phyloP scores from a whole-genome alignment of 2,329 filamentous ascomycete species.

The Aureobasidium sp. region DNA sequence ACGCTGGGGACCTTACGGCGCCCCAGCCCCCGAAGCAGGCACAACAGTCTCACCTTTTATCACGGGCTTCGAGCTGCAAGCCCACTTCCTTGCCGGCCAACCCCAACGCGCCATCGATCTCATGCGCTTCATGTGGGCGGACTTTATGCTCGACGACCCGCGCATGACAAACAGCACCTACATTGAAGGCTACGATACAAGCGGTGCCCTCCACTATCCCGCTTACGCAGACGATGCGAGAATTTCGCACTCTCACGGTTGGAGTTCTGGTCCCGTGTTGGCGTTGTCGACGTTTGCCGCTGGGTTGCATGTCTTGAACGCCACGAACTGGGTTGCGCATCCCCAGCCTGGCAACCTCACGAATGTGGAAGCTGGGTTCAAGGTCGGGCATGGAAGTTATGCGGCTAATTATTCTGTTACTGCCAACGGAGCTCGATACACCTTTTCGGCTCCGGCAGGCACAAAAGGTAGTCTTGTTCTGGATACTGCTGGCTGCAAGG shows the following conservation, averaged over 20 bases:
- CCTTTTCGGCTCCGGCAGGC: neutral
- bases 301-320: slow-evolving; percentile 32
- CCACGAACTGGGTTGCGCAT: slow-evolving; percentile 14
- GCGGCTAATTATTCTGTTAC: slow-evolving; percentile 5
- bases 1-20: slow-evolving; percentile 37
- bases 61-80: slow-evolving; percentile 38
- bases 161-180: slow-evolving; percentile 46
- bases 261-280: slow-evolving; percentile 41
- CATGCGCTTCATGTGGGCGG: slow-evolving; percentile 41
- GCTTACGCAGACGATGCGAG: slow-evolving; percentile 41
- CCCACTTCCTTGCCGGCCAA: slow-evolving; percentile 35
- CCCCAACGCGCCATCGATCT: slow-evolving; percentile 33
- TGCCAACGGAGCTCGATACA: neutral
- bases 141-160: slow-evolving; percentile 46
- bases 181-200: slow-evolving; percentile 41
- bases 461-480: slow-evolving; percentile 5
- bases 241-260: slow-evolving; percentile 43
- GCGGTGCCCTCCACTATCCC: slow-evolving; percentile 41
- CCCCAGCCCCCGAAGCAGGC: slow-evolving; percentile 39
- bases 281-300: slow-evolving; percentile 35
- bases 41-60: slow-evolving; percentile 42
- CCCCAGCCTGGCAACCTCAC: slow-evolving; percentile 13
- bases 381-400: neutral
- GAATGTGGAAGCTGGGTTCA: slow-evolving; percentile 11
- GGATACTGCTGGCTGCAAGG: neutral